Percentiles rank a stretch among this genome's conserved stretches.
Conservation (phyloP, 2,329 filamentous ascomycete species). For the Ascochyta rabiei region DNA sequence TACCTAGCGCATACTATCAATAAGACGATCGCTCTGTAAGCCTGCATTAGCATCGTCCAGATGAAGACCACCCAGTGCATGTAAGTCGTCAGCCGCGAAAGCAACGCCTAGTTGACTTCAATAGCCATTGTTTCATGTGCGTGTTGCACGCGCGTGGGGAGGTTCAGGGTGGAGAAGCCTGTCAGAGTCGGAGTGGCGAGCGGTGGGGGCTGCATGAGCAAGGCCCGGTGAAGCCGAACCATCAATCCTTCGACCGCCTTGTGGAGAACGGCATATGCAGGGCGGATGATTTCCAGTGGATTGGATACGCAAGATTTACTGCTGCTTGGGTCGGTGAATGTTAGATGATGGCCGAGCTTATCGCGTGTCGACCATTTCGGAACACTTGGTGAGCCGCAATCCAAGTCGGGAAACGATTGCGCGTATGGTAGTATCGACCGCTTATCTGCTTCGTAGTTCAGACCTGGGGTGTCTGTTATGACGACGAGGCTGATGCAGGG, state of each 20-base stretch:
- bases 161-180: background rate
- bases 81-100: background rate
- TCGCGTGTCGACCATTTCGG: background rate
- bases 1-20: background rate
- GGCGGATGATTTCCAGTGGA: background rate
- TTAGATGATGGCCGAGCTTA: background rate
- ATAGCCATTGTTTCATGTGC: background rate
- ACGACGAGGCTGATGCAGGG: background rate
- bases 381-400: background rate
- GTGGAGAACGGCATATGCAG: background rate
- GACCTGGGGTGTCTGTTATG: background rate
- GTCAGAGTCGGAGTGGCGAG: background rate
- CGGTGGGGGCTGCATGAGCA: background rate
- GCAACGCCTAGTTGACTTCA: background rate
- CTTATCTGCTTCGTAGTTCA: background rate
- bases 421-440: background rate
- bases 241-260: background rate
- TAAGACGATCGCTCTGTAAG: background rate
- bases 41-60: constrained; percentile 2
- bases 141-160: background rate
- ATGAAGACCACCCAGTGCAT: background rate
- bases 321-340: background rate
- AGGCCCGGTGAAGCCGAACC: constrained; percentile 1
- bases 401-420: background rate
- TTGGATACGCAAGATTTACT: background rate